A percentile compares a stretch with the other conserved stretches of the same genome.
Evolutionary conservation across 1,284 basidiomycete species (phyloP).

Genomic region (Cutaneotrichosporon cutaneum): DNA sequence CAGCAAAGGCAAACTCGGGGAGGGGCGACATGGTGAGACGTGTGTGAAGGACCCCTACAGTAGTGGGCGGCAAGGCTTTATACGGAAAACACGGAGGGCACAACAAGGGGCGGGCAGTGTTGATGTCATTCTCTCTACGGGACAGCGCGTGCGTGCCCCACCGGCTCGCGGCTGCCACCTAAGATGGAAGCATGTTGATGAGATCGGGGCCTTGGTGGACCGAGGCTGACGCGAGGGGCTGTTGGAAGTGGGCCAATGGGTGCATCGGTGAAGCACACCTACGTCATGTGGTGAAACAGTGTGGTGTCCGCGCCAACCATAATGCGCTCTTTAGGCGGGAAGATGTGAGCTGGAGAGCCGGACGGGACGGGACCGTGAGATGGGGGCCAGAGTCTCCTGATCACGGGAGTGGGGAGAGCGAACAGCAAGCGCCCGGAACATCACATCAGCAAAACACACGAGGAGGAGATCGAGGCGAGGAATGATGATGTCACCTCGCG

Average conservation of each 20-base stretch:
- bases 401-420: background rate
- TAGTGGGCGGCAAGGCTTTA: background rate
- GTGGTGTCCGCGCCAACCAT: background rate
- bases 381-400: background rate
- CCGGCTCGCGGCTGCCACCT: too few relatives aligned
- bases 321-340: background rate
- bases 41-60: background rate
- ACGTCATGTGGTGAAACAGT: background rate
- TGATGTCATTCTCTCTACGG: background rate
- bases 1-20: constrained; percentile 58
- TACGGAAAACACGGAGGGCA: background rate
- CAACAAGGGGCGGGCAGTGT: background rate
- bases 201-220: background rate
- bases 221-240: background rate
- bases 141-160: background rate
- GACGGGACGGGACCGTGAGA: background rate
- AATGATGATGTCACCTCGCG: constrained; percentile 2
- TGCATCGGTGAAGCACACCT: background rate
- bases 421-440: background rate
- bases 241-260: background rate
- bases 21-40: constrained; percentile 44
- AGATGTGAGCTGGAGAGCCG: background rate
- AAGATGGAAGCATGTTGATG: background rate
- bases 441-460: background rate
- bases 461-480: background rate